Evolutionary conservation across 495 filamentous ascomycete species (phyloP).

Genomic region (Talaromyces liani): DNA sequence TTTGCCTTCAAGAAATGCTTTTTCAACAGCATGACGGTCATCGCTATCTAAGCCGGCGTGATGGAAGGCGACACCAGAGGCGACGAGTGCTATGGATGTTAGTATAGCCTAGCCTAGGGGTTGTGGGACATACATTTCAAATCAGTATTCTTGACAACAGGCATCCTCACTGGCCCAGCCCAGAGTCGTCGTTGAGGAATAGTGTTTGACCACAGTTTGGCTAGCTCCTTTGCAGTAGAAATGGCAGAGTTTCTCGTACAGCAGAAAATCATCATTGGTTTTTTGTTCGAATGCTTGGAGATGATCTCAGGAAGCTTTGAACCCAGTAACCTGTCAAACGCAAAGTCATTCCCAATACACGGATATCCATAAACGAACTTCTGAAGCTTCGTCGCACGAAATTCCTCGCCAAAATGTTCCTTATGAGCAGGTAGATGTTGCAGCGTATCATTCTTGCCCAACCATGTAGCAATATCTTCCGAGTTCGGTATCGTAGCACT

Average conservation of each 20-base stretch:
- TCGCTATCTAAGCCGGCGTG: constrained; percentile 73
- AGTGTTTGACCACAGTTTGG: constrained; percentile 55
- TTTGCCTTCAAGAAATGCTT: constrained; percentile 64
- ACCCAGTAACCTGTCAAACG: constrained; percentile 74
- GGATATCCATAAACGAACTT: constrained; percentile 79
- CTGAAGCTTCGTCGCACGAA: constrained; percentile 80
- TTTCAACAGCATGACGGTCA: constrained; percentile 68
- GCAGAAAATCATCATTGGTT: constrained; percentile 93
- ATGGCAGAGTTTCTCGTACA: constrained; percentile 74
- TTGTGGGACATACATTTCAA: constrained; percentile 40
- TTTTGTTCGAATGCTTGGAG: constrained; percentile 62
- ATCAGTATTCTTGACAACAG: constrained; percentile 56
- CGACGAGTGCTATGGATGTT: constrained; percentile 40
- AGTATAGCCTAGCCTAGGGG: not conserved
- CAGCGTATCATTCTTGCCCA: constrained; percentile 68
- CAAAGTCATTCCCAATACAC: constrained; percentile 67
- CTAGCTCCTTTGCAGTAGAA: constrained; percentile 65
- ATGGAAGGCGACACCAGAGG: constrained; percentile 82
- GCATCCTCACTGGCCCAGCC: constrained; percentile 49
- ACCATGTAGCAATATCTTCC: constrained; percentile 81
- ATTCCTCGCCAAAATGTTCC: constrained; percentile 85
- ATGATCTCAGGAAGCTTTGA: constrained; percentile 72
- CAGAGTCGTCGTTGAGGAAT: constrained; percentile 54
- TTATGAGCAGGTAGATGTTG: constrained; percentile 60
- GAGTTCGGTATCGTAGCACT: constrained; percentile 95